Percentiles rank a stretch among this genome's conserved stretches.
phyloP scores from a whole-genome alignment of 345 rosid genomes.

The Pugionium cornutum region DNA sequence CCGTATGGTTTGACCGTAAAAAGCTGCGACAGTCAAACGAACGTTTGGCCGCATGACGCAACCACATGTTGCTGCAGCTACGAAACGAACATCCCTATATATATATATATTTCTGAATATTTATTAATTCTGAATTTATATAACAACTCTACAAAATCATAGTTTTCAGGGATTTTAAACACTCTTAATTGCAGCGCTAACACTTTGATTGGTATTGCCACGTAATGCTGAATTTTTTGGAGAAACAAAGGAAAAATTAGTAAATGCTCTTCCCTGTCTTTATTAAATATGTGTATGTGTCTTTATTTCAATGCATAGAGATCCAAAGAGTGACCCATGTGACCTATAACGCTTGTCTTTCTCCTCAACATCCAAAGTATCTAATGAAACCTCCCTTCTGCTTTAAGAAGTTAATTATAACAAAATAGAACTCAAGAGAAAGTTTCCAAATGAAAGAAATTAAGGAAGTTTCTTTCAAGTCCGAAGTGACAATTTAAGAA shows the following conservation, averaged over 20 bases:
- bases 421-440: not conserved
- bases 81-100: too few relatives aligned
- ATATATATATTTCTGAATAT: too few relatives aligned
- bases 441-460: conserved; percentile 1
- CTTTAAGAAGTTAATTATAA: not conserved
- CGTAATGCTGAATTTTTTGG: not conserved
- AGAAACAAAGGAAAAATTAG: too few relatives aligned
- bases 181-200: conserved; percentile 20
- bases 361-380: conserved; percentile 18
- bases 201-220: conserved; percentile 31
- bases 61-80: too few relatives aligned
- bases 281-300: conserved; percentile 9
- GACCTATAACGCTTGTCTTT: conserved; percentile 37
- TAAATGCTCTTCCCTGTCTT: too few relatives aligned
- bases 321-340: conserved; percentile 32
- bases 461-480: conserved; percentile 3
- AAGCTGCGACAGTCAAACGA: too few relatives aligned
- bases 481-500: not conserved
- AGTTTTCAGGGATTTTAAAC: not conserved
- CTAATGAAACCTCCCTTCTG: conserved; percentile 5
- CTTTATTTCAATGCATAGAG: conserved; percentile 35
- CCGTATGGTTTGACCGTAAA: too few relatives aligned
- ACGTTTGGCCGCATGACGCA: too few relatives aligned
- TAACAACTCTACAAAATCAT: too few relatives aligned
- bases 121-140: too few relatives aligned